Percentiles rank a stretch among this genome's conserved stretches.
Evolutionary conservation across 257 asterid species (phyloP).

Genomic region (Solanum pimpinellifolium): DNA sequence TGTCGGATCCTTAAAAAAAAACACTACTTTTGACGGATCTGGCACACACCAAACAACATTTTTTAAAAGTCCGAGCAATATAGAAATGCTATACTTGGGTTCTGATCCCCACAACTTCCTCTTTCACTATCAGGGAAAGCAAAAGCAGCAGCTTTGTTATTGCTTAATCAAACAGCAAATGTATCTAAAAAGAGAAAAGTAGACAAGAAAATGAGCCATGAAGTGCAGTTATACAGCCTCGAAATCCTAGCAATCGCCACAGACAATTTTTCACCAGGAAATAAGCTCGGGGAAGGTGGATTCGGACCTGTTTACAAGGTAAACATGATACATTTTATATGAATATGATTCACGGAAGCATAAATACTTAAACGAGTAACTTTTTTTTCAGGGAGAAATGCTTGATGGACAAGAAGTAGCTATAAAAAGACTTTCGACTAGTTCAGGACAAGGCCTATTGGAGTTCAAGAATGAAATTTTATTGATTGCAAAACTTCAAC

Average conservation of each 20-base stretch:
- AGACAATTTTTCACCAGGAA: background rate
- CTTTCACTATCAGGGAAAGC: background rate
- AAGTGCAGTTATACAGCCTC: background rate
- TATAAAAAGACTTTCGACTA: background rate
- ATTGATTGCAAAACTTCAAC: slow-evolving; percentile 2
- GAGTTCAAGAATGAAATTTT: slow-evolving; percentile 6
- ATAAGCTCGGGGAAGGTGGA: background rate
- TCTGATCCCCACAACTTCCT: background rate
- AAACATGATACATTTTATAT: background rate
- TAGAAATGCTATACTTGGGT: background rate
- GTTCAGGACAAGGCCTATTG: background rate
- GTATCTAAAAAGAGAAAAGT: background rate
- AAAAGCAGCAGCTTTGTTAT: background rate
- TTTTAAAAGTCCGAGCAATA: background rate
- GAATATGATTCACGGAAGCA: background rate
- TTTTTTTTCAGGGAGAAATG: background rate
- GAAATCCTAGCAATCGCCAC: background rate
- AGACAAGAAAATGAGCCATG: slow-evolving; percentile 2
- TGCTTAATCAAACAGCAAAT: background rate
- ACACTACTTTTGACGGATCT: background rate
- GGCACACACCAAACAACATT: background rate
- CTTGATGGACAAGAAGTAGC: slow-evolving; percentile 5
- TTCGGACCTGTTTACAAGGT: slow-evolving; percentile 5
- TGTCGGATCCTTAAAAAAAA: background rate
- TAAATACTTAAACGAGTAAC: background rate